Evolutionary conservation across 176 grass and related monocot species (phyloP).

Genomic region (Microstegium vimineum): DNA sequence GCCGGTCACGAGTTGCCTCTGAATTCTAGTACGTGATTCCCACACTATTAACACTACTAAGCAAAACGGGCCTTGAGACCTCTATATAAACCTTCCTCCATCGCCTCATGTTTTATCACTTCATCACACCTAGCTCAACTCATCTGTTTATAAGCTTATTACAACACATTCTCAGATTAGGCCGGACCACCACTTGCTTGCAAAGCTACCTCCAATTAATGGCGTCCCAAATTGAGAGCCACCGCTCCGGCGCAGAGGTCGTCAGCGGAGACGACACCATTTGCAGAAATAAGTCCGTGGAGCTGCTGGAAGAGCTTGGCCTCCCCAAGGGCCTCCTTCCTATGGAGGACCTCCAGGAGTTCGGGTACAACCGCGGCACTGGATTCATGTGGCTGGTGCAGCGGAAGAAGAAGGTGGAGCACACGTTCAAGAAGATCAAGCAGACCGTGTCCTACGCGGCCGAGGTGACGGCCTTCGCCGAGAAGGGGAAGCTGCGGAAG

Average conservation of each 20-base stretch:
- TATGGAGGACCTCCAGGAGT: no score
- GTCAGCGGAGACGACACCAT: background rate
- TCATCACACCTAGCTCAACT: background rate
- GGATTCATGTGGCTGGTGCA: no score
- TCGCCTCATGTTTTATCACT: background rate
- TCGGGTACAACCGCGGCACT: no score
- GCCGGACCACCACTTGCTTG: background rate
- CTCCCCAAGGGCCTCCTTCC: no score
- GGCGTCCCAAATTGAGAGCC: background rate
- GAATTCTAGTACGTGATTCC: background rate
- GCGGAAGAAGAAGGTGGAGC: conserved; percentile 7
- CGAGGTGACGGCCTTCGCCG: conserved; percentile 4
- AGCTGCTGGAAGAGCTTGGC: no score
- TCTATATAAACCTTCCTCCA: background rate
- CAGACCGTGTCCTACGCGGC: conserved; percentile 6
- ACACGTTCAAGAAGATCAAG: conserved; percentile 46
- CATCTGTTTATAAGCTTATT: no score
- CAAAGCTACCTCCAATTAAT: background rate
- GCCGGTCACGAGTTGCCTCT: background rate
- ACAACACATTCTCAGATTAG: background rate
- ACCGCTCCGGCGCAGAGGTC: background rate
- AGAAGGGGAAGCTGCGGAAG: conserved; percentile 20
- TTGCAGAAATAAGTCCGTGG: background rate
- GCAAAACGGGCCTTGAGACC: background rate
- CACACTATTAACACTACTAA: background rate